Conservation (phyloP, 2,329 filamentous ascomycete genomes). For the Colletotrichum viniferum region DNA sequence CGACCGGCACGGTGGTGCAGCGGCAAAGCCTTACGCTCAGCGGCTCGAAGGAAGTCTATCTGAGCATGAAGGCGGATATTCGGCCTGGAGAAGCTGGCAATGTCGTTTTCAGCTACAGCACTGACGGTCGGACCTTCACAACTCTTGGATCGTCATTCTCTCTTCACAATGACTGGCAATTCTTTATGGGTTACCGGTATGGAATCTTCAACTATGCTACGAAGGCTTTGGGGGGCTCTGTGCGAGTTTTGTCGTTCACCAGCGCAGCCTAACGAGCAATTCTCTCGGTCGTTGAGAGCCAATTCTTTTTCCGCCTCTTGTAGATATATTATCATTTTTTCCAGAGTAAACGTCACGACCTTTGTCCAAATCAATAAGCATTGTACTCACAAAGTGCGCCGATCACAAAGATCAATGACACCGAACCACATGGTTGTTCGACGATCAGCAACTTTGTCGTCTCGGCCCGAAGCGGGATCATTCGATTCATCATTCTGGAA, state of each 20-base stretch:
- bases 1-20: neutral
- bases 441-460: neutral
- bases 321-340: neutral
- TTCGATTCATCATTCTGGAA: neutral
- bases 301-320: neutral
- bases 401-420: neutral
- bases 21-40: neutral
- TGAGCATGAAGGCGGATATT: neutral
- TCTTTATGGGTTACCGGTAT: slow-evolving; percentile 53
- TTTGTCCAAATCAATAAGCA: neutral
- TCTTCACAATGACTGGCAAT: slow-evolving; percentile 45
- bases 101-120: slow-evolving; percentile 40
- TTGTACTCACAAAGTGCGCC: neutral
- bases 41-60: neutral
- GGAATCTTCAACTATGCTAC: slow-evolving; percentile 56
- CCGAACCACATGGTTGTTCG: neutral
- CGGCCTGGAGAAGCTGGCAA: neutral
- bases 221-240: slow-evolving; percentile 26
- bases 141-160: slow-evolving; percentile 37
- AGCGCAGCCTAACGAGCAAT: neutral
- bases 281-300: neutral
- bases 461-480: neutral
- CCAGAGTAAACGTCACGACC: neutral
- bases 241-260: neutral
- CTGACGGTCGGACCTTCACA: slow-evolving; percentile 42